Base-by-base conservation (phyloP, 768 basidiomycete species). In the Gyrodon lividus region DNA sequence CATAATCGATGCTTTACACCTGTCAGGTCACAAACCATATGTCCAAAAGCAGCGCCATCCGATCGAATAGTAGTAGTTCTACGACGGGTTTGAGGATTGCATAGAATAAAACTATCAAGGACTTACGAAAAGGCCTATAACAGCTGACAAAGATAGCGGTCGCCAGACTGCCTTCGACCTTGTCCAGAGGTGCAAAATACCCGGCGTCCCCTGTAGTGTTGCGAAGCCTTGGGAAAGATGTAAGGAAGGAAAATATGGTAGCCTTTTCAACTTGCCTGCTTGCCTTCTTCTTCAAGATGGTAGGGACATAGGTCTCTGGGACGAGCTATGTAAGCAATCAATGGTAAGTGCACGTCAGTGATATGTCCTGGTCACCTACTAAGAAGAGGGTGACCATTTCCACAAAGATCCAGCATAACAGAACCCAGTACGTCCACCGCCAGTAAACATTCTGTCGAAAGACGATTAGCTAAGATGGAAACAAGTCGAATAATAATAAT, bases 401-500 rank as follows among this genome's bases (percentile, higher is more conserved):
- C 3, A 68, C 68, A 43, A 79, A 81, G 0, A 78, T 74, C 92
- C 90, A 93, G 19, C 87, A 87, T 2, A 84, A 54, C 50, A 86
- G 64, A 14, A 87, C 68, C 50, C 83, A 81, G 69, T 84, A 93
- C 0, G 88, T 89, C 90, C 89, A 92, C 52, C 86, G 69, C 87
- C 87, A 88, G 41, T 76, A 59, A 1, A 76, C 54, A 57, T 84
- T 72, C 79, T 87, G 43, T 37, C 39, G 0, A 31, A 2, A 30
- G 22, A 1, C 14, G 46, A 43, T 57, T 39, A 57, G 46, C 42
- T 47, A 17, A 22, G 9, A 31, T 6, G 37, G n/a, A 5, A 44
- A 26, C 34, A n/a, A 12, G 22, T 13, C 26, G 19, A n/a, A 23
- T 23, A 16, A 24, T 16, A n/a, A 23, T 23, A 16, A 24, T 16